A percentile compares a stretch with the other conserved stretches of the same genome.
These are phyloP conservation scores for Candida glucosophila DNA, from an alignment of 1,139 yeast species.

Conservation along the genomic window DNA sequence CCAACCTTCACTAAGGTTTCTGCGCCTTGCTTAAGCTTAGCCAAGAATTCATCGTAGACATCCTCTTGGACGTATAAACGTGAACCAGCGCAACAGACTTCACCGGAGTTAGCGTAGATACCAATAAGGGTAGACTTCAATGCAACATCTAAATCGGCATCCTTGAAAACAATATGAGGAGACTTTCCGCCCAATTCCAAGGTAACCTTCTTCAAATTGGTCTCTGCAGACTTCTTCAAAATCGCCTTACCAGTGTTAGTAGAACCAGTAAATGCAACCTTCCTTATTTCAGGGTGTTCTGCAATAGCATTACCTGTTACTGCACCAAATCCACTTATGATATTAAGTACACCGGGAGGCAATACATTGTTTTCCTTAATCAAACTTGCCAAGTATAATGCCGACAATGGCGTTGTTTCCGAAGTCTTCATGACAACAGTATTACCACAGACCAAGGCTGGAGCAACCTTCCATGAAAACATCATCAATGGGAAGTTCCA, in stretches of 20 bases:
- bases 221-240: conserved; percentile 61
- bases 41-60: conserved; percentile 59
- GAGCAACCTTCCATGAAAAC: conserved; percentile 83
- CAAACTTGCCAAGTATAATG: conserved; percentile 53
- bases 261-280: conserved; percentile 82
- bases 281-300: conserved; percentile 58
- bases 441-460: conserved; percentile 78
- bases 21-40: conserved; percentile 39
- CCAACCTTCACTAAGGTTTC: conserved; percentile 57
- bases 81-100: conserved; percentile 84
- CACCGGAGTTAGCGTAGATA: conserved; percentile 74
- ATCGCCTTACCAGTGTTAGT: conserved; percentile 74
- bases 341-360: conserved; percentile 73
- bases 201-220: conserved; percentile 70
- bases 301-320: conserved; percentile 71
- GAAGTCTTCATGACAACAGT: conserved; percentile 75
- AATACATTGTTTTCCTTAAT: conserved; percentile 57
- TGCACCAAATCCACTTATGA: conserved; percentile 71
- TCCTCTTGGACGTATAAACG: conserved; percentile 72
- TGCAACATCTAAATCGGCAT: conserved; percentile 59
- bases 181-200: conserved; percentile 86
- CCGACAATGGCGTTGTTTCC: conserved; percentile 77
- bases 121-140: conserved; percentile 49
- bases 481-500: conserved; percentile 85
- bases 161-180: conserved; percentile 70